Base-by-base conservation (phyloP, 768 basidiomycete species). In the Leccinum pellstonianum region DNA sequence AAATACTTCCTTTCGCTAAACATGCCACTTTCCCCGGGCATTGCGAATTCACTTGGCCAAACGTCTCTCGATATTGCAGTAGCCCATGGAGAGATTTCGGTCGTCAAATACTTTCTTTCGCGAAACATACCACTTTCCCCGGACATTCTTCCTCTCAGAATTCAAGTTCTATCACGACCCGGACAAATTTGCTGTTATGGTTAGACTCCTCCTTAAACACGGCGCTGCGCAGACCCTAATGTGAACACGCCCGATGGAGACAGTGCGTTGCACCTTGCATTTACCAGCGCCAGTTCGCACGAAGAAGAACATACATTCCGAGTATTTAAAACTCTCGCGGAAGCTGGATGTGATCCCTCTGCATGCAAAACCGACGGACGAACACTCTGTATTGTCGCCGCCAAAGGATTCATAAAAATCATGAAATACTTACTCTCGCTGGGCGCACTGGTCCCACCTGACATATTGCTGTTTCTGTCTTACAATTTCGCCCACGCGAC, bases 401-500 rank as follows among this genome's bases (percentile, higher is more conserved):
- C 41, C 0, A 0, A 9, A 7, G 41, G n/a, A 17, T 8, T 7
- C 7, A 25, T 4, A 3, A 43, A n/a, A 43, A n/a, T n/a, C 8
- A n/a, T 43, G 8, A 3, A 43, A 43, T 43, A 43, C 41, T 4
- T 43, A n/a, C n/a, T 43, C 6, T 43, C 41, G 17, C 17, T 4
- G n/a, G 41, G 9, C 7, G 9, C 9, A 9, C 15, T 0, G 9
- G 0, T 17, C 7, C 41, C 41, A 43, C n/a, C 41, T 10, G 41
- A 43, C 9, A 43, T 43, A 43, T n/a, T 43, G n/a, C 17, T 43
- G 4, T 8, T n/a, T 12, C 17, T 43, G 41, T 0, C 15, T n/a
- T 43, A n/a, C 8, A 4, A 4, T 9, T 0, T 3, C 15, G 1
- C 15, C 8, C 0, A 25, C 4, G 25, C 0, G 25, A 25, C 25